These are phyloP conservation scores for Boletus vinaceobasis DNA, from an alignment of 768 basidiomycete genomes.

Conservation along the genomic window DNA sequence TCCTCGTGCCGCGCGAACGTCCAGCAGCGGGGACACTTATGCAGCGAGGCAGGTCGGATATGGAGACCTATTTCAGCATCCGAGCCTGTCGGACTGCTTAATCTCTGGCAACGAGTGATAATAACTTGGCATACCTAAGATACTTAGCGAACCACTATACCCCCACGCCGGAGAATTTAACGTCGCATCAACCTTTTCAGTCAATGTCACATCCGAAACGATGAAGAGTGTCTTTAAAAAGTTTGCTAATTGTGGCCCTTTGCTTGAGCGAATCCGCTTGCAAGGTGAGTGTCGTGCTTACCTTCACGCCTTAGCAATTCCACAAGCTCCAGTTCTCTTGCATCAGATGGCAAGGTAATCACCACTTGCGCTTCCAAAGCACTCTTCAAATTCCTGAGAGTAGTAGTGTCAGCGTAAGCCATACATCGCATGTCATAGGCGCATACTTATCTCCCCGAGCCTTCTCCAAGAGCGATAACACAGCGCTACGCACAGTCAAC, in stretches of 20 bases:
- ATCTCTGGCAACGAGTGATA: not conserved
- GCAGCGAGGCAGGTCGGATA: constrained; percentile 54
- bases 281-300: not conserved
- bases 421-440: not conserved
- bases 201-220: constrained; percentile 65
- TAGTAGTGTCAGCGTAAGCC: constrained; percentile 1
- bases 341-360: constrained; percentile 47
- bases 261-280: not conserved
- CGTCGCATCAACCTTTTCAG: constrained; percentile 42
- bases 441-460: constrained; percentile 73
- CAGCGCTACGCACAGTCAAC: constrained; percentile 55
- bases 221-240: constrained; percentile 76
- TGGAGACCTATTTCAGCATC: constrained; percentile 40
- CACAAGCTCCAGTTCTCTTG: constrained; percentile 28
- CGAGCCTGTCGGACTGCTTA: constrained; percentile 6
- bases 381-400: constrained; percentile 62
- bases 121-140: constrained; percentile 43
- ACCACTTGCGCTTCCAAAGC: constrained; percentile 76
- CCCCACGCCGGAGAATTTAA: constrained; percentile 46
- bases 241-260: constrained; percentile 40
- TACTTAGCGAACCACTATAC: constrained; percentile 40
- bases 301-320: constrained; percentile 46
- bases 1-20: constrained; percentile 54
- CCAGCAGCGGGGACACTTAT: constrained; percentile 94
- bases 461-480: constrained; percentile 68